Evolutionary conservation across 225 moss, liverwort and hornwort species (phyloP), one percentile per base, ranked within the genome.

Genomic region (Lunularia cruciata): DNA sequence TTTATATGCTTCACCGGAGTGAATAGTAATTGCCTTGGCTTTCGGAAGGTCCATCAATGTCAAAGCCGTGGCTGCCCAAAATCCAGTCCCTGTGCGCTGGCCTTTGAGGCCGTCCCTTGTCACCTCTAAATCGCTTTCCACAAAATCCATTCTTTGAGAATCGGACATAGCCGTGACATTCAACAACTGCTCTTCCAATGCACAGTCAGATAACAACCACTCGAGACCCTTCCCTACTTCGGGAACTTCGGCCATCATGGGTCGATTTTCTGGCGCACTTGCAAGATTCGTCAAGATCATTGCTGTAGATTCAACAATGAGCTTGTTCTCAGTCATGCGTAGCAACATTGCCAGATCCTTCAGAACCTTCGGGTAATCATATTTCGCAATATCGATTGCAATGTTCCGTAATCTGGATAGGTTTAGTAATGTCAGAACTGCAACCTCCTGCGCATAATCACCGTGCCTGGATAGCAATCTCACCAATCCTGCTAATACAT

Each of bases 271-370:
- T 8, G 76, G 69, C 10, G 69, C 62, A 16, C 31, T 57, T 20
- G 76, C 76, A 32, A 76, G 70, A 47, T 76, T 70, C 13, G 69
- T 70, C 8, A 76, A 37, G n/a, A 70, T 64, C 76, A 70, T 65
- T 0, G 70, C 64, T 26, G 70, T 56, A 13, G 70, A 71, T 18
- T 70, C 76, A n/a, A 70, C 63, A 55, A 65, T 55, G 12, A 71
- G 47, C 45, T 64, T 71, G 43, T 63, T 69, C n/a, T 76, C 63
- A 18, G 38, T 39, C 16, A 63, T 56, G 35, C 70, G 69, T 34
- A 76, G 51, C 33, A 76, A 36, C 8, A 52, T 76, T 1, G 76
- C 70, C 2, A 76, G 46, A 27, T 69, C 64, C 25, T 16, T 49
- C 33, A 76, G n/a, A 16, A 65, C 58, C 32, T 71, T 63, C 18